phyloP scores from a whole-genome alignment of 2,329 filamentous ascomycete genomes.

The Alternaria tenuissima region DNA sequence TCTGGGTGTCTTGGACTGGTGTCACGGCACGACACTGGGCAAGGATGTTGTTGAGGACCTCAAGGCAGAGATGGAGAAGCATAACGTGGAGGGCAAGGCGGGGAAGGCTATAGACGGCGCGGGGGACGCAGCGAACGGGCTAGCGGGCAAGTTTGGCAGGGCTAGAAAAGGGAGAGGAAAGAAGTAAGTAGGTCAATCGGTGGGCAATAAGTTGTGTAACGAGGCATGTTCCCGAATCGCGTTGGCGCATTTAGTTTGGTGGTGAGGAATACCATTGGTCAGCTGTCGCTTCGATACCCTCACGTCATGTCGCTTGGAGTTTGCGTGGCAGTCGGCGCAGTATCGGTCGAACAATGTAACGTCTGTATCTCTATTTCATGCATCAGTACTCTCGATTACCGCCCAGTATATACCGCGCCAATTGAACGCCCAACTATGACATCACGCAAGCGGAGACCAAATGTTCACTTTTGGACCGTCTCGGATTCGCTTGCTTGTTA shows the following conservation, averaged over 20 bases:
- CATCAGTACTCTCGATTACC: constrained; percentile 40
- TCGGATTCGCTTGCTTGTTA: constrained; percentile 54
- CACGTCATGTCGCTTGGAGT: constrained; percentile 12
- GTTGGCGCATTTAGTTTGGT: constrained; percentile 8
- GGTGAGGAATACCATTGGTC: constrained; percentile 6
- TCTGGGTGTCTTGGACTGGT: constrained; percentile 63
- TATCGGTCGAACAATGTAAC: constrained; percentile 27
- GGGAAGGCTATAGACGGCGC: constrained; percentile 48
- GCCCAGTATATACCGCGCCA: constrained; percentile 31
- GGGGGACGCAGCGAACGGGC: constrained; percentile 39
- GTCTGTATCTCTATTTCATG: constrained; percentile 39
- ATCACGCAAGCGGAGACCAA: constrained; percentile 46
- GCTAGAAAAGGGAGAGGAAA: constrained; percentile 39
- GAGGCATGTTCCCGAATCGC: background rate
- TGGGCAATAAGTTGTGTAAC: background rate
- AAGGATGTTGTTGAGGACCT: constrained; percentile 66
- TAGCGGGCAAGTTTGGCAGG: constrained; percentile 39
- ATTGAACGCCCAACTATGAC: constrained; percentile 40
- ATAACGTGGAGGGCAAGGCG: constrained; percentile 57
- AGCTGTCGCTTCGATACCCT: constrained; percentile 15
- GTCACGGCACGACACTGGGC: constrained; percentile 55
- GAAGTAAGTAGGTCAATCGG: constrained; percentile 19
- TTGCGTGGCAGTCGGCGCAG: constrained; percentile 17
- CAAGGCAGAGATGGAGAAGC: constrained; percentile 64
- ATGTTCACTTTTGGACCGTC: constrained; percentile 51